These are phyloP conservation scores for Diplosphaera chodatii DNA, from an alignment of 139 green algal species.

Conservation along the genomic window DNA sequence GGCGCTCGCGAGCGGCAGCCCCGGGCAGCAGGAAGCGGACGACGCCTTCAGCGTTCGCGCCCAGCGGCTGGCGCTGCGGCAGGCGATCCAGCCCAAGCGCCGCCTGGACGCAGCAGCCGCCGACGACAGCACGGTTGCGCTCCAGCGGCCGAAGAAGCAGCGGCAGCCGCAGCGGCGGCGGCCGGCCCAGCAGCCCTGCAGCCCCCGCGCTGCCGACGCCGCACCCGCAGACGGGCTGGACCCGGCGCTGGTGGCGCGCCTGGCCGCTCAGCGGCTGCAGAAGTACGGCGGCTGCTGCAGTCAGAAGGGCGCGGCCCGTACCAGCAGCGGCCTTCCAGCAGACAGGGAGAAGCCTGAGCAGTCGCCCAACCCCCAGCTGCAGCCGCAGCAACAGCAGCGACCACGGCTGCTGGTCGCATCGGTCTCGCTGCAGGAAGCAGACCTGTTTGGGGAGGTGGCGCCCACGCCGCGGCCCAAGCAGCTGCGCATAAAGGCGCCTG, in stretches of 20 bases:
- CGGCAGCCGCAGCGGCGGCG: neutral
- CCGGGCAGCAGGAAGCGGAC: too few species aligned
- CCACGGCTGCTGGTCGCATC: neutral
- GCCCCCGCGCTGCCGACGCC: too few species aligned
- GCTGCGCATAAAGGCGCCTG: neutral
- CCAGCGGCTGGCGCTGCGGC: neutral
- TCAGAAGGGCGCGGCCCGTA: neutral
- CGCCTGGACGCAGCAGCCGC: neutral
- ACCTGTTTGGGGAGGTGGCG: neutral
- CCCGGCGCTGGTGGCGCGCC: neutral
- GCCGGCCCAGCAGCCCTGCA: neutral
- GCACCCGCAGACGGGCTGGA: neutral
- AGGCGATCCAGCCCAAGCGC: neutral
- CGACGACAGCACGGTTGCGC: too few species aligned
- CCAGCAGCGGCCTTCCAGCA: too few species aligned
- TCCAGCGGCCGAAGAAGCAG: neutral
- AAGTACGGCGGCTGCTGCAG: neutral
- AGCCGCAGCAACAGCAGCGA: too few species aligned
- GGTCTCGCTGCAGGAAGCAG: neutral
- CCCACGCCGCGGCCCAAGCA: neutral
- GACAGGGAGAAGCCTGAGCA: neutral
- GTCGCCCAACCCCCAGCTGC: neutral
- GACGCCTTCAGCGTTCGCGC: neutral
- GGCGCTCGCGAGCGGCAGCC: too few species aligned
- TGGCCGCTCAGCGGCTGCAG: neutral